Conservation (phyloP, 371 early-diverging fungal species). For the Choanephora cucurbitarum region DNA sequence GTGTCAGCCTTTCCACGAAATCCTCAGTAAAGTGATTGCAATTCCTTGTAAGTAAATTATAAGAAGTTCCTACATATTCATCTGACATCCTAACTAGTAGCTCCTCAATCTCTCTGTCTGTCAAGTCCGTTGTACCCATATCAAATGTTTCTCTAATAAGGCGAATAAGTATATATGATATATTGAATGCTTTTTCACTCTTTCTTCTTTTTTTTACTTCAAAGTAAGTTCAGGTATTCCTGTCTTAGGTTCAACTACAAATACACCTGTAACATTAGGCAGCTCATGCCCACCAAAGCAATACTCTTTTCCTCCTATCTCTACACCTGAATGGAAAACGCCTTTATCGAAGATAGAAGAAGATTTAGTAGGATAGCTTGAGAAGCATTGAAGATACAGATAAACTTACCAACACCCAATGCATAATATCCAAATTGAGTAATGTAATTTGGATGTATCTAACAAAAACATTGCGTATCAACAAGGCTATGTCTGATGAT, state of each 20-base stretch:
- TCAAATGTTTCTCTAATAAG: conserved; percentile 46
- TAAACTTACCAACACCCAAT: conserved; percentile 48
- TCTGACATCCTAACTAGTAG: conserved; percentile 46
- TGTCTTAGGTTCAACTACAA: conserved; percentile 51
- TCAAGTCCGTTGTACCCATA: conserved; percentile 47
- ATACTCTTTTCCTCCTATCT: conserved; percentile 54
- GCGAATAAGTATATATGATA: neutral
- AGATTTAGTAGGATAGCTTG: neutral
- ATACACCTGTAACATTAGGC: conserved; percentile 55
- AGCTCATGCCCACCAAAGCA: conserved; percentile 61
- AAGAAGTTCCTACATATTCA: conserved; percentile 55
- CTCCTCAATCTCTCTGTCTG: conserved; percentile 49
- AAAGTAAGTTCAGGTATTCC: conserved; percentile 55
- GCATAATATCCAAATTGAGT: conserved; percentile 53
- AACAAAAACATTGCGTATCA: conserved; percentile 1
- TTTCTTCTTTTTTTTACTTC: conserved; percentile 35
- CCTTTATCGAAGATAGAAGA: conserved; percentile 32
- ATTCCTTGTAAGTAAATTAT: conserved; percentile 57
- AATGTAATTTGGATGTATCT: conserved; percentile 48
- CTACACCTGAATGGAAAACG: conserved; percentile 61
- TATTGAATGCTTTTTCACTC: neutral
- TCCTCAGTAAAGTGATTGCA: conserved; percentile 62
- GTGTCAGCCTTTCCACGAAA: conserved; percentile 42
- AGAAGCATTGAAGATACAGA: neutral
- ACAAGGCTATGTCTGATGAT: neutral